Percentiles rank a stretch among this genome's conserved stretches.
These are phyloP conservation scores for Candida frijolesensis DNA, from an alignment of 1,139 yeast genomes.

Conservation along the genomic window DNA sequence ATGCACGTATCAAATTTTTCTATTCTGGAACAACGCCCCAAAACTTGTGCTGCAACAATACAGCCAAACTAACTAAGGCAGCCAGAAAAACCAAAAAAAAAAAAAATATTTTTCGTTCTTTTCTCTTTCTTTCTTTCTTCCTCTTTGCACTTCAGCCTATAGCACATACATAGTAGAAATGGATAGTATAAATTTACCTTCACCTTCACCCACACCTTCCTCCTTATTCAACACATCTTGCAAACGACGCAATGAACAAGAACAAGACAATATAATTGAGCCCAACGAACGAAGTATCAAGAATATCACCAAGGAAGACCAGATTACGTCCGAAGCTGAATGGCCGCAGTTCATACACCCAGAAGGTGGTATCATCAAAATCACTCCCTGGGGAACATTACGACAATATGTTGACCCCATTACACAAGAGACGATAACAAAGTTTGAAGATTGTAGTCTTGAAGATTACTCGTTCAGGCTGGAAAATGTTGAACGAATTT, in stretches of 20 bases:
- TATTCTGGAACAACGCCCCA: too few relatives aligned
- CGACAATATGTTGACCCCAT: conserved; percentile 36
- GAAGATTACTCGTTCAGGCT: conserved; percentile 34
- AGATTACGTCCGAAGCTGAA: conserved; percentile 40
- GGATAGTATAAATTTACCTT: too few relatives aligned
- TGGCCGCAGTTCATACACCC: conserved; percentile 68
- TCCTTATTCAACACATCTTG: not conserved
- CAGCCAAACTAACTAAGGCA: too few relatives aligned
- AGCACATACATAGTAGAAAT: too few relatives aligned
- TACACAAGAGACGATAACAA: conserved; percentile 41
- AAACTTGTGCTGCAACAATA: too few relatives aligned
- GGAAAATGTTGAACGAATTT: conserved; percentile 18
- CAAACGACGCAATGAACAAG: not conserved
- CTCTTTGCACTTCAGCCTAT: too few relatives aligned
- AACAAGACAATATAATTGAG: not conserved
- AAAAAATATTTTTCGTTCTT: too few relatives aligned
- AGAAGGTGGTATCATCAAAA: conserved; percentile 63
- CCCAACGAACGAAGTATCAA: conserved; percentile 21
- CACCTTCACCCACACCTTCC: too few relatives aligned
- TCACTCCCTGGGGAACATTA: conserved; percentile 62
- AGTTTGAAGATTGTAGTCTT: conserved; percentile 47
- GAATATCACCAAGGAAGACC: conserved; percentile 20
- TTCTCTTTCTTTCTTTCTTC: too few relatives aligned
- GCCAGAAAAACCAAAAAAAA: too few relatives aligned
- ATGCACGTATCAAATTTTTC: too few relatives aligned